Base-by-base conservation (phyloP, 352 stramenopile species). In the Peronospora farinosa region DNA sequence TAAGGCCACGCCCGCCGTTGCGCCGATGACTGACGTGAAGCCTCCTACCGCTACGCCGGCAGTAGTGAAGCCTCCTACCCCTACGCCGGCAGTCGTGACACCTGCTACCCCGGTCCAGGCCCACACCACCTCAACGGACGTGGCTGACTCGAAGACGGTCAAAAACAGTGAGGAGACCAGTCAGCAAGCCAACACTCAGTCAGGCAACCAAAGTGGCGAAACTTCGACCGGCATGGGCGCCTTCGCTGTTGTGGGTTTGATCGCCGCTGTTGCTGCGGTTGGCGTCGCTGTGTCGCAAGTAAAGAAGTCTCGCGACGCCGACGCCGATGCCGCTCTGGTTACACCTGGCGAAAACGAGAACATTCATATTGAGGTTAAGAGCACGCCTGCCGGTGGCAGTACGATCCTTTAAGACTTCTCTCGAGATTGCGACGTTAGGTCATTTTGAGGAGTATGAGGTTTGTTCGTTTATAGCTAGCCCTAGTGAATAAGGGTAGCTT, bases 311-410 rank as follows among this genome's bases (percentile, higher is more conserved):
- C 60, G 47, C 19, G 19, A 21, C 3, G 19, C 19, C 33, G 53
- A 63, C 3, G 47, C 42, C 33, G 56, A 69, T 31, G 61, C 44
- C 7, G 25, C 51, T 23, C 46, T 69, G 28, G 33, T 40, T 19
- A 69, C 61, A 13, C 61, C 61, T 12, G 57, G 52, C 12, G 61
- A 69, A 35, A 54, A 45, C 39, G 56, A 61, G 40, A 56, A 64
- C 36, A 70, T 70, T 19, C 62, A 70, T 40, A 61, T 74, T 40
- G 65, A 74, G 50, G 67, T 74, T 39, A 71, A 63, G 54, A 57
- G 46, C 37, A 74, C 65, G 28, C 65, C 65, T 35, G 62, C 61
- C n/a, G 62, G 54, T 27, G 61, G 65, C 40, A 74, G 61, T 57
- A 74, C 65, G 35, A 71, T 74, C 30, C 61, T 74, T 6, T 46